These are phyloP conservation scores for Fusarium tjaetaba DNA, from an alignment of 2,329 filamentous ascomycete genomes.

Conservation along the genomic window DNA sequence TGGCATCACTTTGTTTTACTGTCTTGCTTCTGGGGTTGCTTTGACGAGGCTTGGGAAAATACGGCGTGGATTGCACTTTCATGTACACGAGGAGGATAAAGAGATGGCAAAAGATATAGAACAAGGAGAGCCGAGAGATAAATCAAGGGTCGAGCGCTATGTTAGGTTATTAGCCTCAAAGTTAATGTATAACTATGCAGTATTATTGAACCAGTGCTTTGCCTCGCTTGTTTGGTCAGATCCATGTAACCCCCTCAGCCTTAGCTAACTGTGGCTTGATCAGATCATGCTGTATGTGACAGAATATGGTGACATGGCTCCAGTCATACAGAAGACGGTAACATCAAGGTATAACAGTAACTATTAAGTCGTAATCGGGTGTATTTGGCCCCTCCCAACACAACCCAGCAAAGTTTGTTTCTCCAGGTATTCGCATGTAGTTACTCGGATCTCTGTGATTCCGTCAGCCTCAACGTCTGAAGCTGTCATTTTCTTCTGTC, in stretches of 20 bases:
- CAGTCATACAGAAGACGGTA: neutral
- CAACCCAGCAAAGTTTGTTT: neutral
- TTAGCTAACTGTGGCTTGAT: neutral
- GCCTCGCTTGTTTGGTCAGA: conserved; percentile 4
- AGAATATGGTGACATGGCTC: conserved; percentile 11
- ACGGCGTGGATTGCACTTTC: conserved; percentile 19
- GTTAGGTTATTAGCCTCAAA: conserved; percentile 10
- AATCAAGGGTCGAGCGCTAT: conserved; percentile 24
- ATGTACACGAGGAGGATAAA: conserved; percentile 29
- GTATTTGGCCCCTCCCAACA: neutral
- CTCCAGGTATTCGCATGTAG: neutral
- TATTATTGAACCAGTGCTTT: neutral
- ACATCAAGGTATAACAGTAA: conserved; percentile 14
- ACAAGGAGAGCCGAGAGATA: conserved; percentile 1
- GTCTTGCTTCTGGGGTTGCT: conserved; percentile 15
- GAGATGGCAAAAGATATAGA: conserved; percentile 8
- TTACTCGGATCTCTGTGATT: conserved; percentile 12
- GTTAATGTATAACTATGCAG: conserved; percentile 25
- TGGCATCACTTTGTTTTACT: conserved; percentile 39
- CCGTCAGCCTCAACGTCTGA: conserved; percentile 9
- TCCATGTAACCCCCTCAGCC: neutral
- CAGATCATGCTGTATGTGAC: conserved; percentile 9
- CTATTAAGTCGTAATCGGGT: neutral
- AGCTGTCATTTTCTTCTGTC: conserved; percentile 1
- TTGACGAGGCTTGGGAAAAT: conserved; percentile 23